Evolutionary conservation across 2,329 filamentous ascomycete genomes (phyloP), one percentile per base, ranked within the genome.

Genomic region (Alternaria arbusti): DNA sequence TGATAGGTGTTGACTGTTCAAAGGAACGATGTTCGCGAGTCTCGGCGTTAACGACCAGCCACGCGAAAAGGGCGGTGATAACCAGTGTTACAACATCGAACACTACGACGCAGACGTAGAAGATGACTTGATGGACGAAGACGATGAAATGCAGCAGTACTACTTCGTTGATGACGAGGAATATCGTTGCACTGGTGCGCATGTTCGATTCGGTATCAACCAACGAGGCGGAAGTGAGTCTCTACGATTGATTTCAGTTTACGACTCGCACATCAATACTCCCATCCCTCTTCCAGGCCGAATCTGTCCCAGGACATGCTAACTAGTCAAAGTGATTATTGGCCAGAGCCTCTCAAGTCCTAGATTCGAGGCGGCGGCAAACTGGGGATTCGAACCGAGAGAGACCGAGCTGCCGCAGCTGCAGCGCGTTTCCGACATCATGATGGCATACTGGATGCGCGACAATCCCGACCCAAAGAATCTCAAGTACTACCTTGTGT

Each of bases 171-270:
- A 59, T 17, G 64, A 54, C 7, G 32, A 44, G 22, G 17, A 51
- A 15, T 67, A 65, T n/a, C 57, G 26, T 26, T 58, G 17, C 57
- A 63, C 22, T 26, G 32, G 55, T 10, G 57, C 47, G 4, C 40
- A 52, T 20, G 59, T 66, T 46, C 28, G 44, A 10, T 67, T 67
- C 17, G 49, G 44, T 7, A 44, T 63, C 20, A 67, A 65, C n/a
- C 57, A 47, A 12, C 20, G 5, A 9, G 62, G 57, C 5, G 62
- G 62, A 9, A 57, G 59, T 57, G 49, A 49, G 32, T 61, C 13
- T 15, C 32, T 36, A 13, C 6, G 12, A 20, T 9, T 56, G 15
- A 11, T 9, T 13, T 36, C 23, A 5, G 3, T 4, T 12, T 44
- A 10, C 26, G 8, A 26, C 26, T 8, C 9, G 26, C 26, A 26